A percentile compares a stretch with the other conserved stretches of the same genome.
Conservation (phyloP, 305 asterid species). For the Fraxinus albicans region DNA sequence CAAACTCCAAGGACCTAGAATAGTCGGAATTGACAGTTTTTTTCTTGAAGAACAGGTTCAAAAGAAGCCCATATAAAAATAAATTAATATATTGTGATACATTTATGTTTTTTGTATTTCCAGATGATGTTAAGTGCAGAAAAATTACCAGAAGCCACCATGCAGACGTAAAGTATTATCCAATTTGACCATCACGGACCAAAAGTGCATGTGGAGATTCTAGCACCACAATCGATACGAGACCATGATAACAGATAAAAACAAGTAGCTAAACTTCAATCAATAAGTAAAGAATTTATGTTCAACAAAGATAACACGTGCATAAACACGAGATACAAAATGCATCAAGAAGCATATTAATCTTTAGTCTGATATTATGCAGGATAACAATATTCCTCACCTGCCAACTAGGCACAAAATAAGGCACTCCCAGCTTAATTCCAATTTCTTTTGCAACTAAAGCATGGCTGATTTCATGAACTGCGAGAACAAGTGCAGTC, state of each 20-base stretch:
- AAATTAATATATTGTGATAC: neutral
- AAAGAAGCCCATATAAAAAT: neutral
- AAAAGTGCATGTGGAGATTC: neutral
- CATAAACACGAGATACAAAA: neutral
- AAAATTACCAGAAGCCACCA: neutral
- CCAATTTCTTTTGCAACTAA: slow-evolving; percentile 74
- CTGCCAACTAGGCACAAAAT: slow-evolving; percentile 99
- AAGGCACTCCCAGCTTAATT: slow-evolving; percentile 83
- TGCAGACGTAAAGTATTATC: neutral
- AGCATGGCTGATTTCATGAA: slow-evolving; percentile 79
- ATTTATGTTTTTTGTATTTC: neutral
- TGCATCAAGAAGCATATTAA: slow-evolving; percentile 10
- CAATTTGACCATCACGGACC: neutral
- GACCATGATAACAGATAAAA: neutral
- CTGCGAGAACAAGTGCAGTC: slow-evolving; percentile 74
- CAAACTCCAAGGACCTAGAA: neutral
- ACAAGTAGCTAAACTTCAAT: slow-evolving; percentile 1
- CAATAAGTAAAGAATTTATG: neutral
- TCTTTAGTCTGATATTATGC: slow-evolving; percentile 1
- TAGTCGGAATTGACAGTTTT: neutral
- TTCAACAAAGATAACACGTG: neutral
- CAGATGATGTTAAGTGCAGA: neutral
- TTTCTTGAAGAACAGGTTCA: neutral
- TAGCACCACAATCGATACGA: neutral
- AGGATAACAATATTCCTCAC: slow-evolving; percentile 39